Evolutionary conservation across 2,329 filamentous ascomycete species (phyloP).

Genomic region (Tolypocladium amazonense): DNA sequence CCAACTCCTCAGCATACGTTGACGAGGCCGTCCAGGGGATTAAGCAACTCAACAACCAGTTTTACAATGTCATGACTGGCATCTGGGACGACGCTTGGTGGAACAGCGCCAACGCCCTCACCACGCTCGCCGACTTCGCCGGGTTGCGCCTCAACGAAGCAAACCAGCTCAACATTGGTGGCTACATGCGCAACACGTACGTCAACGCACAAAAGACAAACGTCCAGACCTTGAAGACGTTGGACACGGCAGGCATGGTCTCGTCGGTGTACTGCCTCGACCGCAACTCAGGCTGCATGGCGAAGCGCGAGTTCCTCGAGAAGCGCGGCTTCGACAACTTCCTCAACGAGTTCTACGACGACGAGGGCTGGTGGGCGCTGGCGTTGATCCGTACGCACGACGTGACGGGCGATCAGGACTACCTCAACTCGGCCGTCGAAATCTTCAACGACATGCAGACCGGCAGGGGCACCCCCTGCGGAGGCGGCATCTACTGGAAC

Average conservation of each 20-base stretch:
- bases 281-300: slow-evolving; percentile 14
- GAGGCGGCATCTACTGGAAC: slow-evolving; percentile 47
- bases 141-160: slow-evolving; percentile 20
- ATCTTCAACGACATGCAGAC: slow-evolving; percentile 47
- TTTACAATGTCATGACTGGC: slow-evolving; percentile 50
- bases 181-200: slow-evolving; percentile 34
- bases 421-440: slow-evolving; percentile 39
- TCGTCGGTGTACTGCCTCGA: slow-evolving; percentile 26
- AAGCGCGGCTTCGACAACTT: slow-evolving; percentile 28
- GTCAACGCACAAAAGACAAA: slow-evolving; percentile 29
- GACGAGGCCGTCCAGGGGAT: slow-evolving; percentile 21
- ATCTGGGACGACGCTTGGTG: slow-evolving; percentile 61
- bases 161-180: slow-evolving; percentile 26
- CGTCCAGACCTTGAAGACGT: slow-evolving; percentile 26
- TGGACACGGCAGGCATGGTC: slow-evolving; percentile 23
- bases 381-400: slow-evolving; percentile 48
- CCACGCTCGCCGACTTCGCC: slow-evolving; percentile 46
- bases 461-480: slow-evolving; percentile 35
- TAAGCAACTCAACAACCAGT: slow-evolving; percentile 39
- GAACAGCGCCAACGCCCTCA: slow-evolving; percentile 60
- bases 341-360: slow-evolving; percentile 46
- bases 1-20: slow-evolving; percentile 17
- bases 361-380: slow-evolving; percentile 55
- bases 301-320: slow-evolving; percentile 21
- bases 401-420: slow-evolving; percentile 37